Base-by-base conservation (phyloP, 306 rosid genomes). In the Sicyos baderoa region DNA sequence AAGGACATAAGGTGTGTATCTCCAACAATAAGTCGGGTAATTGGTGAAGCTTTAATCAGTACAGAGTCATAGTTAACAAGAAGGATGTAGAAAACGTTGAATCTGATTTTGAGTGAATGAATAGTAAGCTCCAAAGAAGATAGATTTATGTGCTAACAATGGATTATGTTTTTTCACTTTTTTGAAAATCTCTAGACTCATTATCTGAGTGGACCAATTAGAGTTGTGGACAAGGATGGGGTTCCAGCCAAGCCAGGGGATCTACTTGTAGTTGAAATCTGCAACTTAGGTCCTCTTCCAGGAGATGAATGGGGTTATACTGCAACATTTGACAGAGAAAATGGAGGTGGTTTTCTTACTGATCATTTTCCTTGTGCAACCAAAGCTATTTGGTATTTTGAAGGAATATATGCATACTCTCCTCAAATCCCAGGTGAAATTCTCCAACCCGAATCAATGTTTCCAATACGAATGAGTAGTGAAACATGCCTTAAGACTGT, bases 281-380 rank as follows among this genome's bases (percentile, higher is more conserved):
- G 89, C 85, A 84, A 88, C 84, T 78, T 93, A 82, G 98, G 98
- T 79, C 98, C 96, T 64, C 87, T 93, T 0, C 86, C 90, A 0
- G 97, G 91, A 42, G 97, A 89, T 86, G 96, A 93, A 82, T 88
- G 96, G 98, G 97, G 98, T 35, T 93, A 59, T 56, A 93, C 97
- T 23, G 96, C 89, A 60, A 85, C 89, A 22, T 89, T 89, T 78
- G 98, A 93, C 82, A 83, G 94, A 81, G 97, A 93, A 83, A 93
- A 89, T 81, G 97, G 94, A 17, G 91, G 98, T 35, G 90, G 96
- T 50, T 93, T 93, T 79, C 87, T 93, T 69, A 93, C 97, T 32
- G 86, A 82, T 67, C 97, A 88, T 82, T 93, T 93, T 79, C 96
- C 98, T 70, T 47, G 72, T 32, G 97, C 98, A 50, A 85, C 98